Conservation (phyloP, 805 yeast genomes). For the Yarrowia hollandica region DNA sequence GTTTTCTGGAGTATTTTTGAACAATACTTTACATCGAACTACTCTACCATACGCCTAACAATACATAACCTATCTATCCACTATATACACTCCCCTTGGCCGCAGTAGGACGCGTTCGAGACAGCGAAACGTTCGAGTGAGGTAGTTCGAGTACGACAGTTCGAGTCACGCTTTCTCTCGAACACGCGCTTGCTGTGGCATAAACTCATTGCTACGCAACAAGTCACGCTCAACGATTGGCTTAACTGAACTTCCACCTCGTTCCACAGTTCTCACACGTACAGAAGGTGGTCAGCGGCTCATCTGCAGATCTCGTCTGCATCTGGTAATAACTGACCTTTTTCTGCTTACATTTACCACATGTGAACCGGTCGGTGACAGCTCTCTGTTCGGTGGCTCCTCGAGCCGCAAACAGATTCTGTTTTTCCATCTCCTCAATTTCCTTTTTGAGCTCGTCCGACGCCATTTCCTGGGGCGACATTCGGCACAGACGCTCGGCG, state of each 20-base stretch:
- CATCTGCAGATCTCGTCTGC: conserved; percentile 99
- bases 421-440: conserved; percentile 78
- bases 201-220: too few relatives aligned
- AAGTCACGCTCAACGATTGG: too few relatives aligned
- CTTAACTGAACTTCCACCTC: conserved; percentile 91
- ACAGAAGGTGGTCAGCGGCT: conserved; percentile 96
- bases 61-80: conserved; percentile 11
- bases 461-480: conserved; percentile 95
- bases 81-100: conserved; percentile 19
- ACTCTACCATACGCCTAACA: not conserved
- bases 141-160: too few relatives aligned
- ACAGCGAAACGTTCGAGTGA: too few relatives aligned
- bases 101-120: not conserved
- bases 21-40: too few relatives aligned
- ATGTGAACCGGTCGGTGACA: conserved; percentile 91
- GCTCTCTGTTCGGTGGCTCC: conserved; percentile 97
- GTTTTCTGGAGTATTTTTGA: too few relatives aligned
- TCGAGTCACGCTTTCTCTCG: too few relatives aligned
- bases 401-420: conserved; percentile 92
- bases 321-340: conserved; percentile 95
- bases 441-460: conserved; percentile 87
- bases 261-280: conserved; percentile 91
- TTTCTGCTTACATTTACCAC: conserved; percentile 97
- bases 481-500: conserved; percentile 65
- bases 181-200: too few relatives aligned